Evolutionary conservation across 352 stramenopile genomes (phyloP).

Genomic region (Phytophthora constricta): DNA sequence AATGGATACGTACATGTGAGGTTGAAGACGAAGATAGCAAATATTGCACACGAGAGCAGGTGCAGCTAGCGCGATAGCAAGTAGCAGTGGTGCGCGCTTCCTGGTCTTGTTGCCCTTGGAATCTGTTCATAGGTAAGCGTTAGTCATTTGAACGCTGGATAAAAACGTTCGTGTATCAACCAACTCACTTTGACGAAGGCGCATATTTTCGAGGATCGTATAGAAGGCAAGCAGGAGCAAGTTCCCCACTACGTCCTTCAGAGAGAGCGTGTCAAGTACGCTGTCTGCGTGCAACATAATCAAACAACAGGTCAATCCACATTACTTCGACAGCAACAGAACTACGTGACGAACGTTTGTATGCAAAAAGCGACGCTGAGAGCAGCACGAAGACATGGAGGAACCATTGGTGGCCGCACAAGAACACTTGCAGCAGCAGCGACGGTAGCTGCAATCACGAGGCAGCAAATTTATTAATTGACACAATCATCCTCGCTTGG

Average conservation of each 20-base stretch:
- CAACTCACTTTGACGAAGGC: constrained; percentile 71
- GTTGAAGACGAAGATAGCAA: constrained; percentile 81
- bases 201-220: constrained; percentile 54
- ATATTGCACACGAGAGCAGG: constrained; percentile 70
- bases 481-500: constrained; percentile 12
- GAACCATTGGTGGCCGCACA: constrained; percentile 76
- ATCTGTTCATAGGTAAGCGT: constrained; percentile 24
- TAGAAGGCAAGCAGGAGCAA: constrained; percentile 73
- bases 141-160: not conserved
- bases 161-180: not conserved
- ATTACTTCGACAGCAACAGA: not conserved
- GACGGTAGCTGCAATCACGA: constrained; percentile 45
- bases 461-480: too few relatives aligned
- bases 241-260: constrained; percentile 61
- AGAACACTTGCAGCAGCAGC: constrained; percentile 69
- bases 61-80: constrained; percentile 59
- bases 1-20: constrained; percentile 61
- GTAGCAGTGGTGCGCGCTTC: constrained; percentile 60
- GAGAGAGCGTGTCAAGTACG: constrained; percentile 58
- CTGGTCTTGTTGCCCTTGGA: constrained; percentile 88
- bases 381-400: constrained; percentile 63
- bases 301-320: too few relatives aligned
- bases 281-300: too few relatives aligned
- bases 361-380: constrained; percentile 63
- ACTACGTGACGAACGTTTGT: constrained; percentile 61